Evolutionary conservation across 192 early-diverging fungal genomes (phyloP), one percentile per base, ranked within the genome.

Genomic region (Linnemannia exigua): DNA sequence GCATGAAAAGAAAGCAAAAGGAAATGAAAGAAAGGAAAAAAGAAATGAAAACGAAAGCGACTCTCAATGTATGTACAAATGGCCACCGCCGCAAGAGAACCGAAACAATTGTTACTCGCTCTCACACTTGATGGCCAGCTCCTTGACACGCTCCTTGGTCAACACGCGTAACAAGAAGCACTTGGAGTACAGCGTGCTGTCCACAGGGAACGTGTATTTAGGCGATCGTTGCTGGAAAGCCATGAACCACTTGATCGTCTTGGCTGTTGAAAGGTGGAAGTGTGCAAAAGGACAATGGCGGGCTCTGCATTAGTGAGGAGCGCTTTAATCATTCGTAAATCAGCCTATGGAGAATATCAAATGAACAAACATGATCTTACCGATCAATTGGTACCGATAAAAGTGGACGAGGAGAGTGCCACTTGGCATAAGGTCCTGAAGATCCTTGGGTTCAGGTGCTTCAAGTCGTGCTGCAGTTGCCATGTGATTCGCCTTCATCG

Each of bases 161-260:
- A 85, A 52, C 0, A 85, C 83, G 7, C 83, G 77, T 1, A 85
- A 54, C 28, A 85, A 41, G 16, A 85, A 72, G 37, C 83, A 85
- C 48, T 85, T 85, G 15, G 83, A 85, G 36, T 85, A 85, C 1
- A 85, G 69, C 3, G 74, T 85, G 44, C 46, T 75, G 15, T 85
- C 83, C n/a, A 85, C 58, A 0, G 77, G n/a, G 48, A 85, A 85
- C 41, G 83, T 76, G 61, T 85, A 85, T 48, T 72, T 79, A 69
- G 74, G 83, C 14, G 83, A 25, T 28, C 77, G 36, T 33, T 52
- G 72, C 17, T 85, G 83, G 31, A 85, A 85, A 0, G 83, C 83
- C 66, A 79, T 33, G 38, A 85, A 85, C 83, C 83, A 85, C 37
- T 85, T 85, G 48, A 85, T 71, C 20, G 83, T 85, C 61, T 85